Evolutionary conservation across 1,284 basidiomycete genomes (phyloP), one percentile per base, ranked within the genome.

Genomic region (Tilletia indica): DNA sequence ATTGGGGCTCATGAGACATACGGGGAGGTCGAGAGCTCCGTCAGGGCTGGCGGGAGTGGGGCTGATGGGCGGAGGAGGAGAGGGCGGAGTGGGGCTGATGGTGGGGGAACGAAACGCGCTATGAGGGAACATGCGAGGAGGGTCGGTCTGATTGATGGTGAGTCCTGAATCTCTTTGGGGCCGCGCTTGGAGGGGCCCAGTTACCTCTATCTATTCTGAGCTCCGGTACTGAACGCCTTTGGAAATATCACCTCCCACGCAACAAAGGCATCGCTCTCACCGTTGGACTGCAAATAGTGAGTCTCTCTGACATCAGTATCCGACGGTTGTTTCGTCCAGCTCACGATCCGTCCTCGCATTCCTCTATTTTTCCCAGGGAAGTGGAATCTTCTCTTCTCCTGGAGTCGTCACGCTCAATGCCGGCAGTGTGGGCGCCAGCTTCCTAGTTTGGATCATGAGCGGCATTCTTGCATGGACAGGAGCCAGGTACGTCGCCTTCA

Each of bases 401-500:
- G 82, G 82, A 11, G 77, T 84, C 2, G 77, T 84, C 9, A 82
- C 82, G 11, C 73, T 80, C 34, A 78, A 82, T 51, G 78, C 80
- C 0, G 82, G 82, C 25, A 78, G 76, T 47, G 74, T 83, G 11
- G 82, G 82, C 12, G 76, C 79, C 1, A 78, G 76, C 38, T 58
- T 84, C 31, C 68, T 81, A n/a, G 80, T 82, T 39, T 84, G 82
- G 81, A 45, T 80, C 4, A 56, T 78, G 2, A 77, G 77, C 11
- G 82, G 81, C 11, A n/a, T 78, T 0, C 75, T 84, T 14, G 80
- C 82, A 0, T 79, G 82, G 76, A 82, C 81, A 0, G 82, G 83
- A 1, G 83, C 82, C 4, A 71, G 64, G 82, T 93, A 91, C 14
- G 70, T 42, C 4, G 21, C 34, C 36, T 64, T 16, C 61, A 8